phyloP scores from a whole-genome alignment of 2,329 filamentous ascomycete species.

The Amauroascus verrucosus region DNA sequence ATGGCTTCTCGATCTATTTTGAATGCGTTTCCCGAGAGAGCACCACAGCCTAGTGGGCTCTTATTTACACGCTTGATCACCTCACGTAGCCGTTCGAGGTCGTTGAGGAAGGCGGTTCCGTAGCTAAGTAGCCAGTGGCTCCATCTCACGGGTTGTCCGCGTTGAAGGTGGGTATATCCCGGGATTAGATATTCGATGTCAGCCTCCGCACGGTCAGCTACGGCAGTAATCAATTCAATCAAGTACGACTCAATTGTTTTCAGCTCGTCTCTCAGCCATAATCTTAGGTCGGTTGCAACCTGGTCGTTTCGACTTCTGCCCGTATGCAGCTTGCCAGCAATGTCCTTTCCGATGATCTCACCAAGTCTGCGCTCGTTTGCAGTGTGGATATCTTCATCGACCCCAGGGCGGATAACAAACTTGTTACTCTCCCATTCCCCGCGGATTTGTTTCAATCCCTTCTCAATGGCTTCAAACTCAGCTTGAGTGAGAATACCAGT shows the following conservation, averaged over 20 bases:
- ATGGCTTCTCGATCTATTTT: slow-evolving; percentile 69
- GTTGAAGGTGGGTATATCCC: slow-evolving; percentile 75
- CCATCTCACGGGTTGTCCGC: slow-evolving; percentile 57
- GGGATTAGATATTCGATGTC: slow-evolving; percentile 76
- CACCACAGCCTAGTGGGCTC: slow-evolving; percentile 61
- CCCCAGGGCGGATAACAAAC: slow-evolving; percentile 22
- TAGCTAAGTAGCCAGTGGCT: slow-evolving; percentile 72
- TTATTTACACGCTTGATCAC: slow-evolving; percentile 64
- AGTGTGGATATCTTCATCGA: slow-evolving; percentile 22
- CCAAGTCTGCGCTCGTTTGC: slow-evolving; percentile 50
- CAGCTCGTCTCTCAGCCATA: slow-evolving; percentile 74
- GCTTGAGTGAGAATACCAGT: slow-evolving; percentile 57
- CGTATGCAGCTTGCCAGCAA: slow-evolving; percentile 82
- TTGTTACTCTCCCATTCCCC: slow-evolving; percentile 26
- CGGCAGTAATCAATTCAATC: slow-evolving; percentile 58
- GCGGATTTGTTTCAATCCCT: slow-evolving; percentile 49
- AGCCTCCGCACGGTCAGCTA: slow-evolving; percentile 56
- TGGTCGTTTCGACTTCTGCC: slow-evolving; percentile 83
- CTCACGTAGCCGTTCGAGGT: slow-evolving; percentile 67
- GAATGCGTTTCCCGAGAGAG: slow-evolving; percentile 73
- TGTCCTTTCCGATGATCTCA: slow-evolving; percentile 76
- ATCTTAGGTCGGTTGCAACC: slow-evolving; percentile 77
- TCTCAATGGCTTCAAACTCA: slow-evolving; percentile 61
- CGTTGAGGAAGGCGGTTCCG: slow-evolving; percentile 58
- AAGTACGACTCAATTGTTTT: slow-evolving; percentile 59